Percentiles rank a stretch among this genome's conserved stretches.
Evolutionary conservation across 164 flowering plant species (phyloP).

Genomic region (Chloranthus sessilifolius): DNA sequence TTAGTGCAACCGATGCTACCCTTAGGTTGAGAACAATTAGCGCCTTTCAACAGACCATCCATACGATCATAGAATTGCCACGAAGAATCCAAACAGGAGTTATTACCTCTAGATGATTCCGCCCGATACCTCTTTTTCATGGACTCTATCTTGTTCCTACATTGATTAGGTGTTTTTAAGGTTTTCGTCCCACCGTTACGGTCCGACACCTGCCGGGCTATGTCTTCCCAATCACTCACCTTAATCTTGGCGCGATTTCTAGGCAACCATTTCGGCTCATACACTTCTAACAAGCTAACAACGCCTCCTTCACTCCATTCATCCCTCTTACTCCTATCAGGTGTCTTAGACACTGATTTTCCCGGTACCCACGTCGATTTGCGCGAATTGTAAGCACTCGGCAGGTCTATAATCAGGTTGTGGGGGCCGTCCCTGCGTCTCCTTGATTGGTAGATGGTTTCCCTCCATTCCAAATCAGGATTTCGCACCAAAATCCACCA

Average conservation of each 20-base stretch:
- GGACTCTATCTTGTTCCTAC: constrained; percentile 27
- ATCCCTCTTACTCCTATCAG: constrained; percentile 22
- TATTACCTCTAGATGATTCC: constrained; percentile 7
- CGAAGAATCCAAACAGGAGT: constrained; percentile 6
- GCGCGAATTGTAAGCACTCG: neutral
- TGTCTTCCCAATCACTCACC: constrained; percentile 26
- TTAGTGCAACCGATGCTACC: constrained; percentile 2
- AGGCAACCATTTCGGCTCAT: constrained; percentile 23
- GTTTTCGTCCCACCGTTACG: constrained; percentile 13
- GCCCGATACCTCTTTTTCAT: constrained; percentile 25
- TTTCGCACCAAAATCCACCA: constrained; percentile 2
- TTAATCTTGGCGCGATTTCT: constrained; percentile 23
- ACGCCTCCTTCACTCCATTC: constrained; percentile 30
- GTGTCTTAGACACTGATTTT: constrained; percentile 2
- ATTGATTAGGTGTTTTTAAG: constrained; percentile 18
- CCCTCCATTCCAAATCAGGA: constrained; percentile 3
- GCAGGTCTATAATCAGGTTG: neutral
- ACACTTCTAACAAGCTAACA: constrained; percentile 13
- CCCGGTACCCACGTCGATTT: constrained; percentile 7
- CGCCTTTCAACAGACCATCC: constrained; percentile 20
- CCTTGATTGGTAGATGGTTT: neutral
- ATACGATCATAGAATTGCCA: constrained; percentile 21
- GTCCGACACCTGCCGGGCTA: constrained; percentile 19
- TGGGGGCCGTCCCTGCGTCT: neutral
- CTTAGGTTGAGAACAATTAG: constrained; percentile 2